Conservation (phyloP, 805 yeast genomes). For the Diddensiella santjacobensis region DNA sequence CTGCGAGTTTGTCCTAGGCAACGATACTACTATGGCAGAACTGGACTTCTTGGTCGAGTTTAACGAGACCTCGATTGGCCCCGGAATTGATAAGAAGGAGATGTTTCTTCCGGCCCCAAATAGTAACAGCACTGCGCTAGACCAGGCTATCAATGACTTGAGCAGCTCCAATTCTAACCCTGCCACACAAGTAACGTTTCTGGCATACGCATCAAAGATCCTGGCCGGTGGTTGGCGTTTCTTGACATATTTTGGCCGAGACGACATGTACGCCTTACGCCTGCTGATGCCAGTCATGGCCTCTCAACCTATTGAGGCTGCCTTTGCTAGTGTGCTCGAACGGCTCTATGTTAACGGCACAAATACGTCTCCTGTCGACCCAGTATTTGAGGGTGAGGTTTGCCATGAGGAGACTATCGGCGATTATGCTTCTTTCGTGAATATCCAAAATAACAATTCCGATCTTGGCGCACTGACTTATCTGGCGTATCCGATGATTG, state of each 20-base stretch:
- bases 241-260: conserved; percentile 11
- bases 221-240: conserved; percentile 12
- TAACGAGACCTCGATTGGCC: conserved; percentile 10
- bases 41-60: conserved; percentile 8
- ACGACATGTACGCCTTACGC: conserved; percentile 9
- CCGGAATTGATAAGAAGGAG: conserved; percentile 3
- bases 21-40: background rate
- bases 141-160: background rate
- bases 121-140: conserved; percentile 1
- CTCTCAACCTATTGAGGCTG: conserved; percentile 9
- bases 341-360: conserved; percentile 12
- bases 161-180: background rate
- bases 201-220: conserved; percentile 7
- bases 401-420: conserved; percentile 16
- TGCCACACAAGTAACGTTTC: conserved; percentile 10
- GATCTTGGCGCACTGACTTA: conserved; percentile 7
- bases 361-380: conserved; percentile 7
- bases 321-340: conserved; percentile 9
- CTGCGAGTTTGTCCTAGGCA: conserved; percentile 3
- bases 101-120: conserved; percentile 4
- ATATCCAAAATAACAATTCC: conserved; percentile 5
- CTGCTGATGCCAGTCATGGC: conserved; percentile 7
- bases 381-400: conserved; percentile 4
- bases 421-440: conserved; percentile 14
- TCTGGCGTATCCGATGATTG: conserved; percentile 11